Percentiles rank a stretch among this genome's conserved stretches.
Evolutionary conservation across 2,329 filamentous ascomycete genomes (phyloP).

Genomic region (Aplosporella prunicola): DNA sequence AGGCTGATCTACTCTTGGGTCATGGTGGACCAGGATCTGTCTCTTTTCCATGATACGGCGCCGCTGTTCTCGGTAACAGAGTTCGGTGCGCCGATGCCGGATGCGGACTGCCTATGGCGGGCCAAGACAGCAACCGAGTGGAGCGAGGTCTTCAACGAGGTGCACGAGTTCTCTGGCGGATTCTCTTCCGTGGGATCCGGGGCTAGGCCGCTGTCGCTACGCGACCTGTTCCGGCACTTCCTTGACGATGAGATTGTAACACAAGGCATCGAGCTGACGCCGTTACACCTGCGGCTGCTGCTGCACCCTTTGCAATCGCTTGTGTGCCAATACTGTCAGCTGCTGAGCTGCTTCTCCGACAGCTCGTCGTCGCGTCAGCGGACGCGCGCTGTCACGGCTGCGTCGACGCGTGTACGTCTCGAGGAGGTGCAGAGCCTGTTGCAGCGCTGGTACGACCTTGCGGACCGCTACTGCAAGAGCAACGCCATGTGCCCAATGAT

Average conservation of each 20-base stretch:
- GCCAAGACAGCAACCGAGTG: conserved; percentile 50
- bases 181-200: conserved; percentile 46
- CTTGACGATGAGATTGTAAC: conserved; percentile 52
- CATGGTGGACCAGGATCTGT: conserved; percentile 63
- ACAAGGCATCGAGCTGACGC: conserved; percentile 44
- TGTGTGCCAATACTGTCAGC: conserved; percentile 55
- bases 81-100: conserved; percentile 55
- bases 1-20: conserved; percentile 68
- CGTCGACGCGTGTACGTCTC: conserved; percentile 50
- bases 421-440: conserved; percentile 57
- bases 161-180: conserved; percentile 46
- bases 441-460: conserved; percentile 59
- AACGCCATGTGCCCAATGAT: conserved; percentile 51
- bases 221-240: conserved; percentile 58
- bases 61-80: conserved; percentile 57
- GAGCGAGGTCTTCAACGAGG: conserved; percentile 49
- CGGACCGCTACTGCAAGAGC: conserved; percentile 45
- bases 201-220: conserved; percentile 48
- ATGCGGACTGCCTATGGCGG: conserved; percentile 54
- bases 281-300: conserved; percentile 53
- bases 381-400: conserved; percentile 46
- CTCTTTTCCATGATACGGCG: conserved; percentile 54
- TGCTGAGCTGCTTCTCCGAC: conserved; percentile 56
- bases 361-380: conserved; percentile 35
- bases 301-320: conserved; percentile 59